Evolutionary conservation across 768 basidiomycete species (phyloP).

Genomic region (Calocera cornea): DNA sequence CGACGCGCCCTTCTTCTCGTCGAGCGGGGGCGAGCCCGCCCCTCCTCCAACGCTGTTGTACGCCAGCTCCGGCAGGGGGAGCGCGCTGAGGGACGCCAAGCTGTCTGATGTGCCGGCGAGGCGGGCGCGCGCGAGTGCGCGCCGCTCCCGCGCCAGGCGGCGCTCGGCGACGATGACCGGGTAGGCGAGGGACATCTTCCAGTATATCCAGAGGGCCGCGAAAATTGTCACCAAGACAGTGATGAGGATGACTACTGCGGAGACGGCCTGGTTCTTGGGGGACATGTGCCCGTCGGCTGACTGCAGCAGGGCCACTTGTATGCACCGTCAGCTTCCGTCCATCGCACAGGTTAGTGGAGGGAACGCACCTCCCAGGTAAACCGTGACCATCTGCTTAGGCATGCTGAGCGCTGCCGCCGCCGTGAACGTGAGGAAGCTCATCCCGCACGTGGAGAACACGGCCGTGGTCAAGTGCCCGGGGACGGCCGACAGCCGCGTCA

Average conservation of each 20-base stretch:
- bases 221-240: background rate
- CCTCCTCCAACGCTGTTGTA: background rate
- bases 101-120: background rate
- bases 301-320: background rate
- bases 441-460: conserved; percentile 79
- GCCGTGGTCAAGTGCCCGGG: conserved; percentile 85
- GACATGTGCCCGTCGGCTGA: conserved; percentile 1
- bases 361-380: conserved; percentile 62
- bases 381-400: conserved; percentile 84
- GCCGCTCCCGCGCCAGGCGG: background rate
- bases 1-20: background rate
- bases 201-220: conserved; percentile 2
- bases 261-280: background rate
- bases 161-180: background rate
- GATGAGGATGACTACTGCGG: background rate
- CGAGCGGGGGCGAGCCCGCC: background rate
- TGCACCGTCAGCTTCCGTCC: background rate
- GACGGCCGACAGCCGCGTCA: conserved; percentile 67
- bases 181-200: background rate
- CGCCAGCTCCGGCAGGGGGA: background rate
- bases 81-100: background rate
- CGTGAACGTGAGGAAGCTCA: conserved; percentile 63
- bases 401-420: conserved; percentile 69
- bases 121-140: background rate
- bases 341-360: background rate